These are phyloP conservation scores for Acanthamoeba culbertsoni DNA, from an alignment of 208 protist genomes.

Conservation along the genomic window DNA sequence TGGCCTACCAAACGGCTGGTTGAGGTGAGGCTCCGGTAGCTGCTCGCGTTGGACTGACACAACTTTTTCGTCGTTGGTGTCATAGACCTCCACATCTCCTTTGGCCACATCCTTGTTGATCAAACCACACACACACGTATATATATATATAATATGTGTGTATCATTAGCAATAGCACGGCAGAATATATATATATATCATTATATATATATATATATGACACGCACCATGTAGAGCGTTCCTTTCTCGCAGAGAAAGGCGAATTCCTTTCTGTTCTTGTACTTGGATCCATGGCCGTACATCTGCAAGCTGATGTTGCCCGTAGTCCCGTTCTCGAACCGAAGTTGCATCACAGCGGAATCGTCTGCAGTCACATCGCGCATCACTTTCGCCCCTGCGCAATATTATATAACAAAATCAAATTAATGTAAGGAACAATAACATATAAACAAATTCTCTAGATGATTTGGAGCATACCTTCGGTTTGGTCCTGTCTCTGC, in stretches of 20 bases:
- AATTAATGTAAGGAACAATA: too few relatives aligned
- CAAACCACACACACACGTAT: too few relatives aligned
- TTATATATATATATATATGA: too few relatives aligned
- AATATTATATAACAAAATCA: too few relatives aligned
- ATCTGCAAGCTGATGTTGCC: constrained; percentile 47
- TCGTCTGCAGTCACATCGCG: constrained; percentile 61
- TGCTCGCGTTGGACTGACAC: not conserved
- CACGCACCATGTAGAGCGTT: not conserved
- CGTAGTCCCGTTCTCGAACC: constrained; percentile 40
- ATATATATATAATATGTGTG: too few relatives aligned
- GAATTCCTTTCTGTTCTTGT: not conserved
- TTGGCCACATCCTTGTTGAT: not conserved
- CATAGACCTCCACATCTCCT: not conserved
- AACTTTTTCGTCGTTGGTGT: not conserved
- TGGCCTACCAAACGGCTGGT: not conserved
- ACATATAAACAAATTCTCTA: too few relatives aligned
- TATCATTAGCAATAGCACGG: too few relatives aligned
- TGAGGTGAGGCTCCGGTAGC: not conserved
- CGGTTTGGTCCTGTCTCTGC: not conserved
- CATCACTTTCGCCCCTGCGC: constrained; percentile 35
- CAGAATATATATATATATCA: too few relatives aligned
- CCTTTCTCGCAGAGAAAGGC: constrained; percentile 33
- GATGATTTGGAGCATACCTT: too few relatives aligned
- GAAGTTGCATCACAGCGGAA: constrained; percentile 59
- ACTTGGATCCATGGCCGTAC: not conserved